Base-by-base conservation (phyloP, 23 red algal genomes). In the Gracilaria caudata region DNA sequence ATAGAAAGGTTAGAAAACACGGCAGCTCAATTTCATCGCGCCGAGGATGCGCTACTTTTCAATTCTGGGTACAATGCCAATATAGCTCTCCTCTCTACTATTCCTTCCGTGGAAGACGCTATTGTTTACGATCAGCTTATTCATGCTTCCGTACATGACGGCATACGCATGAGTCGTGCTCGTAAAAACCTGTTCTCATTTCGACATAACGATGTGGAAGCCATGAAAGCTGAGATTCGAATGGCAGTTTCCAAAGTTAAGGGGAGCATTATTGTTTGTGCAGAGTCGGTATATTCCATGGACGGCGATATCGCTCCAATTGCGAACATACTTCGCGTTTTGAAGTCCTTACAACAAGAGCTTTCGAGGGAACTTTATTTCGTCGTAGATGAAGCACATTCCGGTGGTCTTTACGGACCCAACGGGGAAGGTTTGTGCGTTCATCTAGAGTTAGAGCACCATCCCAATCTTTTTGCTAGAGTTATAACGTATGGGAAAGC, bases 401-500 rank as follows among this genome's bases (percentile, higher is more conserved):
- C 89, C 29, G 97, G 89, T 7, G 97, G 97, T 13, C 35, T 99
- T 0, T 84, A 77, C 64, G 93, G 93, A 53, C 56, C 76, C 21
- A 56, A 84, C 41, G 97, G 97, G 35, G 79, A 81, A 79, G 96
- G 96, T 45, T 37, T 93, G 16, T 32, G 68, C 47, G 82, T 84
- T 32, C 83, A 59, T 56, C 46, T 58, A n/a, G 59, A 80, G 10
- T 36, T 84, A 17, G 29, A 63, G 20, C 26, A 13, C 12, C 97
- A 99, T 72, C 93, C 90, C 3, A 54, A 54, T 19, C 74, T 99
- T 34, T 84, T 99, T 38, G 91, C 94, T 14, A 77, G 90, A 41
- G 93, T 99, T 37, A 78, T 99, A 34, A 94, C 97, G n/a, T 94
- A 89, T 73, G 97, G 97, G 47, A 99, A 99, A 80, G 97, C 97